Base-by-base conservation (phyloP, 176 grass and related monocot genomes). In the Saccharum spontaneum region DNA sequence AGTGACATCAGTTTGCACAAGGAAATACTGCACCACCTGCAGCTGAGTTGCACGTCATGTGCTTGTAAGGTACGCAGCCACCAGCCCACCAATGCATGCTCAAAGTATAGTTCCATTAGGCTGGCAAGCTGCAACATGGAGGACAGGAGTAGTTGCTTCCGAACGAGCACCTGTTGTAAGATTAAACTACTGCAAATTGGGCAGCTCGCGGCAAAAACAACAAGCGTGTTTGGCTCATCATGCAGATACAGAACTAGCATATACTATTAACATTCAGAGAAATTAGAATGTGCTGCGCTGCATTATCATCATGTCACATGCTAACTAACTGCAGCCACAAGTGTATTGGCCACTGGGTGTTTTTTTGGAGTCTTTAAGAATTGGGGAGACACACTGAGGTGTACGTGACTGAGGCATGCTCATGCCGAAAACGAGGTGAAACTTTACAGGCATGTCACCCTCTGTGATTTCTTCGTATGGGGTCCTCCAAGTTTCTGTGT, bases 141-240 rank as follows among this genome's bases (percentile, higher is more conserved):
- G 52, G 31, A 62, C 59, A 62, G 59, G 59, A 62, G 28, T 31
- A 40, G 64, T 62, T 84, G 55, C 61, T 80, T 67, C 81, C 26
- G 26, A 59, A 63, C 7, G 20, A 57, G 20, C 79, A 55, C 76
- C 40, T 80, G 10, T 14, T 24, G 4, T 36, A 2, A 62, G 26
- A 41, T 73, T 75, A 80, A 80, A 69, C 46, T 89, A 80, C 1
- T 89, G 31, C 87, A 75, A 75, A 69, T 85, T 80, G 44, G 39
- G 1, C 1, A 73, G 5, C 6, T 61, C 38, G 10, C 30, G 39
- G 40, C 44, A 54, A 71, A 76, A 13, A 30, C 4, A 66, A 33
- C 71, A 75, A 6, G 34, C 64, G 44, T 68, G 6, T 59, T 49
- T 43, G 30, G 48, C 54, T 75, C 20, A 79, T 68, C 5, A n/a